Evolutionary conservation across 2,329 filamentous ascomycete genomes (phyloP).

Genomic region (Diaporthe eres): DNA sequence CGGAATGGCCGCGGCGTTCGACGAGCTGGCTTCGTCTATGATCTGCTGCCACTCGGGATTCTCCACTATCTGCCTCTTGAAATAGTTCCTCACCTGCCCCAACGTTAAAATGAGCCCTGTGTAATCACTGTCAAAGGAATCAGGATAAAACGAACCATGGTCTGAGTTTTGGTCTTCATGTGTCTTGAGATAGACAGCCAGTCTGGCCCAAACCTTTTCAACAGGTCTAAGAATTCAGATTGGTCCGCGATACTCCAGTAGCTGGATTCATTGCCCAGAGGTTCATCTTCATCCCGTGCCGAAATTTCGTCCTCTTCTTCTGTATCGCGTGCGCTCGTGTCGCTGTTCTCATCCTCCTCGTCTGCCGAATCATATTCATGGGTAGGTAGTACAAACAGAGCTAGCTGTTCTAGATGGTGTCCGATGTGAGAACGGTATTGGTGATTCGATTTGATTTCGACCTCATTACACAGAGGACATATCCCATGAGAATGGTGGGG

Average conservation of each 20-base stretch:
- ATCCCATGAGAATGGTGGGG: neutral
- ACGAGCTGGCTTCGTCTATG: slow-evolving; percentile 65
- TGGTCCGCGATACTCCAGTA: slow-evolving; percentile 91
- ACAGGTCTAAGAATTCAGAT: slow-evolving; percentile 79
- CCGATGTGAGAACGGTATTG: slow-evolving; percentile 26
- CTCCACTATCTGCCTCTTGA: slow-evolving; percentile 69
- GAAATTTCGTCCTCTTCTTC: neutral
- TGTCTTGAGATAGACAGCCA: slow-evolving; percentile 81
- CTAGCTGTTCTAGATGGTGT: slow-evolving; percentile 18
- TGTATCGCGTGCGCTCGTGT: neutral
- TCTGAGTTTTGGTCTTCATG: slow-evolving; percentile 86
- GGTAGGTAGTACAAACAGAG: neutral
- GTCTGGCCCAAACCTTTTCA: slow-evolving; percentile 83
- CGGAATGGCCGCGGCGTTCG: no score
- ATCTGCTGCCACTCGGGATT: slow-evolving; percentile 72
- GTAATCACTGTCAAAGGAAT: slow-evolving; percentile 7
- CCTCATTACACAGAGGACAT: slow-evolving; percentile 1
- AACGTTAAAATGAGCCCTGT: slow-evolving; percentile 43
- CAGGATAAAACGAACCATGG: slow-evolving; percentile 73
- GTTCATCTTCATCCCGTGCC: neutral
- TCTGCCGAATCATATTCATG: neutral
- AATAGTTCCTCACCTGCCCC: slow-evolving; percentile 77
- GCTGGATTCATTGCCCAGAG: slow-evolving; percentile 68
- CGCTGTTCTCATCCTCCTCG: neutral
- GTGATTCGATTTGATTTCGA: neutral